Percentiles rank a stretch among this genome's conserved stretches.
Conservation (phyloP, 257 asterid species). For the Linderniella brevidens region DNA sequence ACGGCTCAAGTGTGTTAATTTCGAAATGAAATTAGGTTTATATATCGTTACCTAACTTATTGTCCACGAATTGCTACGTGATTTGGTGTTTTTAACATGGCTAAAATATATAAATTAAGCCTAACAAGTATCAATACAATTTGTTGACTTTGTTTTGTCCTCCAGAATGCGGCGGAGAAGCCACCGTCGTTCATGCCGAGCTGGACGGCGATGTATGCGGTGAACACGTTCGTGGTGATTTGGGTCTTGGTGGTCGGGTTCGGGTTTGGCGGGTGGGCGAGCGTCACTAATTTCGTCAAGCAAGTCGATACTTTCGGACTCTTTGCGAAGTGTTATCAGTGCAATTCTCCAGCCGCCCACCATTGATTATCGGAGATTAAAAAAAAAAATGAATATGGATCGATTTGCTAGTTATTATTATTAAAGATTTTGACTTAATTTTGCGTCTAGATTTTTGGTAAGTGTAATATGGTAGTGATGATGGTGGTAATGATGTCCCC, state of each 20-base stretch:
- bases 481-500: too few species aligned
- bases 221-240: constrained; percentile 38
- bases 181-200: constrained; percentile 72
- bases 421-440: too few species aligned
- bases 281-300: constrained; percentile 48
- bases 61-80: too few species aligned
- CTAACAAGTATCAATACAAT: too few species aligned
- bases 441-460: too few species aligned
- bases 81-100: too few species aligned
- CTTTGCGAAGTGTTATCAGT: constrained; percentile 74
- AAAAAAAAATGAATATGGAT: not conserved
- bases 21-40: too few species aligned
- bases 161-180: constrained; percentile 79
- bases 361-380: not conserved
- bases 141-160: not conserved
- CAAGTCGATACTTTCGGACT: constrained; percentile 66
- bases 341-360: constrained; percentile 28
- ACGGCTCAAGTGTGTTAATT: too few species aligned
- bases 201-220: constrained; percentile 61
- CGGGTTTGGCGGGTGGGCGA: constrained; percentile 95
- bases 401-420: not conserved
- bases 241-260: constrained; percentile 62
- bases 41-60: too few species aligned
- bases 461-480: too few species aligned
- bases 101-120: too few species aligned